Conservation (phyloP, 352 stramenopile genomes). For the Phytophthora parvispora region DNA sequence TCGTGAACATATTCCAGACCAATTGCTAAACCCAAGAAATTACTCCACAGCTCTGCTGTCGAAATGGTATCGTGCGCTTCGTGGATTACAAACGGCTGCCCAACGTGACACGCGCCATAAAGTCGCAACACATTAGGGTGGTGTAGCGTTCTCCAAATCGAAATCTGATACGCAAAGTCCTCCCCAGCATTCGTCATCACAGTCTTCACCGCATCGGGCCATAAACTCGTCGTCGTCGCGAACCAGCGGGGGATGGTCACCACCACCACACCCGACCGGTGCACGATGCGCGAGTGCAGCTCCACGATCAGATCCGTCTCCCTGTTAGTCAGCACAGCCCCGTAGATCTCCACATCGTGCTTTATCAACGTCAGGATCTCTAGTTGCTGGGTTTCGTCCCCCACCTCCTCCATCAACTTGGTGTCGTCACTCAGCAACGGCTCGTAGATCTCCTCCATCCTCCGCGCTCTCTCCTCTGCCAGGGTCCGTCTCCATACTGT, state of each 20-base stretch:
- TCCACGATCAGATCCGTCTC: neutral
- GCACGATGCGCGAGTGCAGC: neutral
- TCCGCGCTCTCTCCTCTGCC: neutral
- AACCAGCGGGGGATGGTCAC: neutral
- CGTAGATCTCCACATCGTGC: conserved; percentile 1
- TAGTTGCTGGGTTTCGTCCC: neutral
- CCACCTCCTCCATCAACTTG: neutral
- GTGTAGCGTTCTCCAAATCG: neutral
- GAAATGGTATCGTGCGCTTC: neutral
- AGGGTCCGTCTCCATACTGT: neutral
- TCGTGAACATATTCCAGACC: neutral
- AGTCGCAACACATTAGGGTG: neutral
- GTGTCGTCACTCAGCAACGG: neutral
- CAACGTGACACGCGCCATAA: neutral
- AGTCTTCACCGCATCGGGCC: neutral
- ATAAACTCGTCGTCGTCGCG: neutral
- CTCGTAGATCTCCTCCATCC: neutral
- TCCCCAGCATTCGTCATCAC: neutral
- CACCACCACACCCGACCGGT: neutral
- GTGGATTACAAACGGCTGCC: neutral
- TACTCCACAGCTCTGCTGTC: neutral
- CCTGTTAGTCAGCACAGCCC: neutral
- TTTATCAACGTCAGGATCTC: neutral
- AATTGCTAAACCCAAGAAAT: neutral
- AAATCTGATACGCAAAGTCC: neutral